Conservation (phyloP, 2,329 filamentous ascomycete genomes). For the Aspergillus sojae region DNA sequence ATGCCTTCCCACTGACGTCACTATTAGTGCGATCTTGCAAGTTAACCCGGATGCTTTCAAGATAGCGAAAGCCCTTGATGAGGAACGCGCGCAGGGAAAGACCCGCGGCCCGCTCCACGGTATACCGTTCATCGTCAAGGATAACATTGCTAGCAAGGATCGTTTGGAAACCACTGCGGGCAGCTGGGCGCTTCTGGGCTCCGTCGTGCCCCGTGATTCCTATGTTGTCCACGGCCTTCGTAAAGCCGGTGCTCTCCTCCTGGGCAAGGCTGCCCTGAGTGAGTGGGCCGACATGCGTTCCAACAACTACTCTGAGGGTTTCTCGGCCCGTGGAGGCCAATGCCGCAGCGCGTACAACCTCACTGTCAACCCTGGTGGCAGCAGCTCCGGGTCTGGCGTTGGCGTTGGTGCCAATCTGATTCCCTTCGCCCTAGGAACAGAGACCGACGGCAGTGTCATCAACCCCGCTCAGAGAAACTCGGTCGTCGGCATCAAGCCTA, state of each 20-base stretch:
- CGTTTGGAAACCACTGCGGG: conserved; percentile 75
- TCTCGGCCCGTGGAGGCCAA: conserved; percentile 66
- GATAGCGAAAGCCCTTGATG: conserved; percentile 65
- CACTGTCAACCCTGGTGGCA: conserved; percentile 68
- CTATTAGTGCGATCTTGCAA: conserved; percentile 55
- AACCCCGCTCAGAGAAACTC: conserved; percentile 70
- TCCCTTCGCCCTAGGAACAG: conserved; percentile 69
- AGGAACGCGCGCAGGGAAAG: conserved; percentile 59
- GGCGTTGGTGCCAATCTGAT: conserved; percentile 66
- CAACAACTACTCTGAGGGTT: conserved; percentile 69
- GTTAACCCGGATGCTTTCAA: conserved; percentile 67
- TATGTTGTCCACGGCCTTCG: conserved; percentile 64
- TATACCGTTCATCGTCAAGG: conserved; percentile 75
- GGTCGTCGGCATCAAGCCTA: conserved; percentile 75
- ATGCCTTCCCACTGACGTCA: not conserved
- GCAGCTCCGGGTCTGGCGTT: conserved; percentile 66
- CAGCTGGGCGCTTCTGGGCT: conserved; percentile 67
- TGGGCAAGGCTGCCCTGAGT: conserved; percentile 71
- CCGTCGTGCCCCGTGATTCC: conserved; percentile 68
- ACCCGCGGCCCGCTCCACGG: conserved; percentile 71
- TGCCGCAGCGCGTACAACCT: conserved; percentile 69
- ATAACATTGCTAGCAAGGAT: conserved; percentile 67
- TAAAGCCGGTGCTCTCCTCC: conserved; percentile 66
- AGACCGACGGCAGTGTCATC: conserved; percentile 74
- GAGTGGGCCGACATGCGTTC: conserved; percentile 76